Evolutionary conservation across 805 yeast genomes (phyloP).

Genomic region (Scheffersomyces lignosus): DNA sequence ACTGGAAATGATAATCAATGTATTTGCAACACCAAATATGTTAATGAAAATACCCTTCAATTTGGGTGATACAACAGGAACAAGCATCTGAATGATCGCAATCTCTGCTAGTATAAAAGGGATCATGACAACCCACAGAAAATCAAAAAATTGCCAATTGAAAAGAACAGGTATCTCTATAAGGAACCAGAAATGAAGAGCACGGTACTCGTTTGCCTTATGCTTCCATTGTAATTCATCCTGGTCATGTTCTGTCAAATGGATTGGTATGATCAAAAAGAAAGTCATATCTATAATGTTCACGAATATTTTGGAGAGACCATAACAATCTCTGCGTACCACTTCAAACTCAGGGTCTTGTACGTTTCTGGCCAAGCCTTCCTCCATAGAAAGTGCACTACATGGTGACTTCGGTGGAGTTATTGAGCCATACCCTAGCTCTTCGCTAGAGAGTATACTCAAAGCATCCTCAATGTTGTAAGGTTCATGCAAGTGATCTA

Average conservation of each 20-base stretch:
- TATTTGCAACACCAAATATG: constrained; percentile 21
- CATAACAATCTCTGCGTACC: constrained; percentile 1
- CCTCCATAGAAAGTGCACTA: neutral
- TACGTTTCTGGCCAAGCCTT: neutral
- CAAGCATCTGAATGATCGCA: constrained; percentile 1
- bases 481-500: constrained; percentile 5
- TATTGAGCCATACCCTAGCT: constrained; percentile 2
- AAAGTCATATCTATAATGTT: constrained; percentile 10
- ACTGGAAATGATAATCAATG: constrained; percentile 26
- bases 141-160: constrained; percentile 15
- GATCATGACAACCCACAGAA: constrained; percentile 8
- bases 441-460: constrained; percentile 18
- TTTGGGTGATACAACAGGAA: constrained; percentile 2
- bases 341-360: neutral
- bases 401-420: constrained; percentile 8
- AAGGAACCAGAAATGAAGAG: constrained; percentile 15
- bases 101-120: constrained; percentile 6
- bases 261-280: constrained; percentile 14
- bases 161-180: constrained; percentile 18
- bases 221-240: constrained; percentile 4
- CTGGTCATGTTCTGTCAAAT: neutral
- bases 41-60: constrained; percentile 7
- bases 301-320: constrained; percentile 6
- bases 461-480: constrained; percentile 25
- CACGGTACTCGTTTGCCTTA: constrained; percentile 3